Conservation (phyloP, 176 grass and related monocot species). For the Secale cereale region DNA sequence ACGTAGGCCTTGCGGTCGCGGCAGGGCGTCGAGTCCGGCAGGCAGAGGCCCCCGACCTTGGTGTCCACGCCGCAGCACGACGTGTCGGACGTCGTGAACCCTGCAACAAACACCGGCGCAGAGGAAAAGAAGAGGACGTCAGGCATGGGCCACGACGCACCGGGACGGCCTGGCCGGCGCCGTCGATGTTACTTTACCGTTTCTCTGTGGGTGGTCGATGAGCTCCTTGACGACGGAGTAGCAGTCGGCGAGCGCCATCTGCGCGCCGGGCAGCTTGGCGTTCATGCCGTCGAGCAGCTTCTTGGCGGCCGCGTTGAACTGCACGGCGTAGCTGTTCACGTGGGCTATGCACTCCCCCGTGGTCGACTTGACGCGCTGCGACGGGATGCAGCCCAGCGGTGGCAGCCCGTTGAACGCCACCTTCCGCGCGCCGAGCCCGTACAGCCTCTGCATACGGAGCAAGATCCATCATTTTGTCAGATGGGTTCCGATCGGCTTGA, state of each 20-base stretch:
- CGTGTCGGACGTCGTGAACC: slow-evolving; percentile 74
- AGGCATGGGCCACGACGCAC: neutral
- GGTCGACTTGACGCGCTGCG: slow-evolving; percentile 52
- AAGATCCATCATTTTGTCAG: neutral
- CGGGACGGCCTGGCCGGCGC: neutral
- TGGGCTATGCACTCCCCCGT: slow-evolving; percentile 55
- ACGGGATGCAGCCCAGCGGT: slow-evolving; percentile 87
- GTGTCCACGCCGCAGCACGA: slow-evolving; percentile 95
- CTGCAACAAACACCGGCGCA: neutral
- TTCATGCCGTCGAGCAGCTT: slow-evolving; percentile 60
- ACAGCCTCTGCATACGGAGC: slow-evolving; percentile 44
- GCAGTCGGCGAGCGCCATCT: slow-evolving; percentile 56
- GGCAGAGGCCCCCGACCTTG: slow-evolving; percentile 66
- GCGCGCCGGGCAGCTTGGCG: slow-evolving; percentile 58
- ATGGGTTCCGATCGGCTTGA: neutral
- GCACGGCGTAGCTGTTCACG: slow-evolving; percentile 57
- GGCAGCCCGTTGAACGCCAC: slow-evolving; percentile 65
- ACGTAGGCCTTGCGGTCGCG: slow-evolving; percentile 68
- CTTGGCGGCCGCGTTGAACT: slow-evolving; percentile 76
- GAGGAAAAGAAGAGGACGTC: neutral
- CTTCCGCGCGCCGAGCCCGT: slow-evolving; percentile 78
- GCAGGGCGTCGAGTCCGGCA: slow-evolving; percentile 72
- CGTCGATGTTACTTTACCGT: slow-evolving; percentile 59
- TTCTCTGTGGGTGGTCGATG: slow-evolving; percentile 57
- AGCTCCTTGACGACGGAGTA: slow-evolving; percentile 87